Base-by-base conservation (phyloP, 2,329 filamentous ascomycete species). In the Scorias spongiosa region DNA sequence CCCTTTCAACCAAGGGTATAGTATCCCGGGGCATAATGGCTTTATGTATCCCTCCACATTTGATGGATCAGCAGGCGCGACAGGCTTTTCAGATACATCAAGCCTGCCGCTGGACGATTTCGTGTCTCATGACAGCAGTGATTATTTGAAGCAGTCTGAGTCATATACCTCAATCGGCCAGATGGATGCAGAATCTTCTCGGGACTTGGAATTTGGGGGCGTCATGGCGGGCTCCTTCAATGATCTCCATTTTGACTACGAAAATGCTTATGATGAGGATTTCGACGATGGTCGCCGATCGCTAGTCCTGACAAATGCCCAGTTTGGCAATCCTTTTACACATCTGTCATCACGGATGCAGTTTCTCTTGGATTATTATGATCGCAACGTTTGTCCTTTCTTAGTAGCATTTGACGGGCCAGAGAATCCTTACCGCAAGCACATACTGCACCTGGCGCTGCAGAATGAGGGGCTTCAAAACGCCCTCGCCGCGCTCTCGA, bases 361-460 rank as follows among this genome's bases (percentile, higher is more conserved):
- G 51, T 93, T 83, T 63, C 81, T 94, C 58, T 81, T 95, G 68
- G 83, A 93, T 59, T 94, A 94, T 64, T 95, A 93, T 64, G 81
- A 88, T 58, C 87, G 86, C 62, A 84, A 85, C 57, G 88, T 96
- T 66, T 91, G 87, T 52, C 84, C 85, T 5, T 85, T 86, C 46
- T 84, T 95, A 63, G 87, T 95, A 42, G 84, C 87, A 52, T 87
- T 94, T 60, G 89, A 96, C 59, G 80, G 80, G 10, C 81, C 84
- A 1, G 74, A 72, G 49, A 95, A 94, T 60, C 89, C 89, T 1
- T 95, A 89, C 60, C 75, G 87, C 48, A 78, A 80, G 54, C 82
- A 93, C 57, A 78, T 95, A 44, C 71, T 94, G 46, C 78, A 78
- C 44, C 71, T 95, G 42, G 85, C 87, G 10, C 72, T 78, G 51